Evolutionary conservation across 768 basidiomycete genomes (phyloP), one percentile per base, ranked within the genome.

Genomic region (Leccinum longicurvipes): DNA sequence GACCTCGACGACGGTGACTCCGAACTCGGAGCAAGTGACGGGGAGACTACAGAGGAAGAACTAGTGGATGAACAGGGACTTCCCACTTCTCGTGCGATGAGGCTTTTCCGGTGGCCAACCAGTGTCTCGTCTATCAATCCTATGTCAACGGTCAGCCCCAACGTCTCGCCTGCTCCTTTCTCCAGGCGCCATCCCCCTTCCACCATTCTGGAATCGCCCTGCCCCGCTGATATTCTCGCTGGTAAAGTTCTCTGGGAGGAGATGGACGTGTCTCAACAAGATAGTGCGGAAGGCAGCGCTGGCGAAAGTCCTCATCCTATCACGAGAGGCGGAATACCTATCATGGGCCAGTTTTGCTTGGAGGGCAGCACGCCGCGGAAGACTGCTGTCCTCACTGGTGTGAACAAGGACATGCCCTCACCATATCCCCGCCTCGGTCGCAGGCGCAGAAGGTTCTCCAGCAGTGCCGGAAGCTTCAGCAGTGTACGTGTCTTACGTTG

Each of bases 31-130:
- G 82, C 78, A 36, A 80, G 75, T 54, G 85, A 83, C 6, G 87
- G 89, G 1, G 87, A 91, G 59, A 89, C 89, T 4, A 91, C 91
- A 2, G 90, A 91, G 65, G 87, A 90, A 59, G 89, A 93, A 58
- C 83, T 91, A 50, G 84, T 91, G n/a, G 88, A 86, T 52, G 80
- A 83, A 9, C 80, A 84, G 57, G 83, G 86, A 53, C 74, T 89
- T 6, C 87, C 85, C 25, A 91, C 89, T 54, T 82, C 82, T n/a
- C 83, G 82, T 53, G 87, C 87, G 23, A 87, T 90, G 83, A 75
- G 77, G 56, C 75, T 88, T 45, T 88, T 90, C 75, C 81, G 76
- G 62, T 80, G 84, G 60, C 90, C 89, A 8, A 79, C 77, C 19
- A 69, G 70, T 17, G 79, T 87, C 41, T 81, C 82, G 25, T 81